phyloP scores from a whole-genome alignment of 2,329 filamentous ascomycete species.

The Aspergillus cejpii region DNA sequence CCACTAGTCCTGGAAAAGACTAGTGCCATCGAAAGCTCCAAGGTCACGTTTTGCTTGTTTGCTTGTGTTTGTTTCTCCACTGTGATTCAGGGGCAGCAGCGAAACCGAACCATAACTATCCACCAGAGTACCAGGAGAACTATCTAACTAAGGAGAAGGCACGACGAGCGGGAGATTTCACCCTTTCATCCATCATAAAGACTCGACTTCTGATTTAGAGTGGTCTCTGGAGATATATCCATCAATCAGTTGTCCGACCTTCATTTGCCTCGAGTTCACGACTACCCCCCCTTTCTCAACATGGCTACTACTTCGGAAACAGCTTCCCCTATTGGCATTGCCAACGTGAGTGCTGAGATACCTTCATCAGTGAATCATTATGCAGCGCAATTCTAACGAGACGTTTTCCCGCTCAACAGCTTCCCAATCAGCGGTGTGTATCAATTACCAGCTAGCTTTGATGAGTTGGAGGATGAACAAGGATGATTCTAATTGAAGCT shows the following conservation, averaged over 20 bases:
- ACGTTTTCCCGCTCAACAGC: slow-evolving; percentile 36
- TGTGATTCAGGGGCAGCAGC: slow-evolving; percentile 32
- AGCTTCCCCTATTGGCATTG: slow-evolving; percentile 64
- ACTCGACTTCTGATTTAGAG: background rate
- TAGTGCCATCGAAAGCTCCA: slow-evolving; percentile 29
- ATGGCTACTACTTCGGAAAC: slow-evolving; percentile 56
- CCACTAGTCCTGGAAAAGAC: slow-evolving; percentile 19
- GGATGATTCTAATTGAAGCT: slow-evolving; percentile 20
- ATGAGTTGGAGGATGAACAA: slow-evolving; percentile 6
- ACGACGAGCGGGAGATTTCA: slow-evolving; percentile 8
- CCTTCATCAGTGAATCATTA: background rate
- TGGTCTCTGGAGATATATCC: slow-evolving; percentile 4
- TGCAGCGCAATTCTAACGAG: slow-evolving; percentile 28
- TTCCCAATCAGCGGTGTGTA: slow-evolving; percentile 61
- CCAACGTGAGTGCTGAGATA: slow-evolving; percentile 52
- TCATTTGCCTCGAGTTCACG: slow-evolving; percentile 13
- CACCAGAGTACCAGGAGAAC: background rate
- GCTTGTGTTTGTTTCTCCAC: slow-evolving; percentile 11
- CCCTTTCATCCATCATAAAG: slow-evolving; percentile 3
- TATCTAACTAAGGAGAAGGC: slow-evolving; percentile 16
- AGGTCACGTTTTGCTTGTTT: slow-evolving; percentile 17
- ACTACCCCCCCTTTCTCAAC: slow-evolving; percentile 21
- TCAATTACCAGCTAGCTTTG: slow-evolving; percentile 36
- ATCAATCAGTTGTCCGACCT: slow-evolving; percentile 13
- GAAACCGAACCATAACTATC: background rate